Conservation (phyloP, 805 yeast genomes). For the Saturnispora kantuleensis region DNA sequence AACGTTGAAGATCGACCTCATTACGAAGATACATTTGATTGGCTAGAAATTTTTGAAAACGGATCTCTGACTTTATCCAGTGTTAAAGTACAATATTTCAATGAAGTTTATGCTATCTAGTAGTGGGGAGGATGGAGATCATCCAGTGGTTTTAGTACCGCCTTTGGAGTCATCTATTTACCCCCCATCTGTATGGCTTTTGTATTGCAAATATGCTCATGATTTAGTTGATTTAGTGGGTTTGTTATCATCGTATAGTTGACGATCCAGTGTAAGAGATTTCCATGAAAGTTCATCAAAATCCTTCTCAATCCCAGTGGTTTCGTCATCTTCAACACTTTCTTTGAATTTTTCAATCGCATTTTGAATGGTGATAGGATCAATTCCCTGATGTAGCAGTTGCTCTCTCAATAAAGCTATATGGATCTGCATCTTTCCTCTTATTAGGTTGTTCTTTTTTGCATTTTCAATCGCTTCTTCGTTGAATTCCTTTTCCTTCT, state of each 20-base stretch:
- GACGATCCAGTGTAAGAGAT: slow-evolving; percentile 44
- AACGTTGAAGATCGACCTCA: neutral
- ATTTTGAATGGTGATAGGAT: slow-evolving; percentile 46
- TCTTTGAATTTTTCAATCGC: slow-evolving; percentile 48
- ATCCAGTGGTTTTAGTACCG: no score
- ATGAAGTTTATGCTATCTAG: no score
- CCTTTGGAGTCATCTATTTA: neutral
- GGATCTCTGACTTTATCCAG: no score
- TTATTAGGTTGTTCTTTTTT: slow-evolving; percentile 35
- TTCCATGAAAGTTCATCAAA: slow-evolving; percentile 43
- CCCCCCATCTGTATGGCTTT: neutral
- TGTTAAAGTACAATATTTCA: no score
- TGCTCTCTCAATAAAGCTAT: slow-evolving; percentile 57
- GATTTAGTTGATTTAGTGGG: slow-evolving; percentile 1
- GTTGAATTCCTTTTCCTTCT: slow-evolving; percentile 39
- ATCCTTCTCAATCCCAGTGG: slow-evolving; percentile 51
- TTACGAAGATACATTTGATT: no score
- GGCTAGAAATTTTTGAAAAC: no score
- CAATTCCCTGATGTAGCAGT: slow-evolving; percentile 42
- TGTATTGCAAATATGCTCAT: neutral
- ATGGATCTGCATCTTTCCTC: slow-evolving; percentile 55
- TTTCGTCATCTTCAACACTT: slow-evolving; percentile 45
- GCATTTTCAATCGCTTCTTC: slow-evolving; percentile 44
- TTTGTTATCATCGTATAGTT: slow-evolving; percentile 40
- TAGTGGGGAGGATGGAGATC: no score